These are phyloP conservation scores for Senna tora DNA, from an alignment of 306 rosid species.

Conservation along the genomic window DNA sequence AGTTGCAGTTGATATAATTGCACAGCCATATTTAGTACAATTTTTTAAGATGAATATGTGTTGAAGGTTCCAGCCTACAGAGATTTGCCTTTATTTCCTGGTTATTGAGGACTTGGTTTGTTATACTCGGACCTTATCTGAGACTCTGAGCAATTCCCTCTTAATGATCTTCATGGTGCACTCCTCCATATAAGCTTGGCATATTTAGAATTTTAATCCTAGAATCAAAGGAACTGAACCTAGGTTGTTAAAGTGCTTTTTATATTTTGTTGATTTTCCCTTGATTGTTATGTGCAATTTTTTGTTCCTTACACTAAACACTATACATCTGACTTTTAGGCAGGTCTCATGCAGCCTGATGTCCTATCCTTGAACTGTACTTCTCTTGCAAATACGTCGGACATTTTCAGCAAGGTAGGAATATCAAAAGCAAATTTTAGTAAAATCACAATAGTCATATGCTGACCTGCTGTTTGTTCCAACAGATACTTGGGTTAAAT, in stretches of 20 bases:
- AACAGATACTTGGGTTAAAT: conserved; percentile 63
- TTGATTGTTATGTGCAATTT: not conserved
- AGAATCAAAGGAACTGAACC: not conserved
- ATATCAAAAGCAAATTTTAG: not conserved
- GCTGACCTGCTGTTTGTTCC: conserved; percentile 37
- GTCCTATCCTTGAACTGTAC: conserved; percentile 73
- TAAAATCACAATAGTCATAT: conserved; percentile 1
- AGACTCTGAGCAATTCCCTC: too few relatives aligned
- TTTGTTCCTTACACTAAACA: conserved; percentile 25
- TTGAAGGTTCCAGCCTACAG: not conserved
- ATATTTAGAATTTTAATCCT: not conserved
- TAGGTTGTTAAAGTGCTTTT: too few relatives aligned
- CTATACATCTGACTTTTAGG: conserved; percentile 45
- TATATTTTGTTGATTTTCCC: not conserved
- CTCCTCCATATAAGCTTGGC: too few relatives aligned
- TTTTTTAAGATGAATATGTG: not conserved
- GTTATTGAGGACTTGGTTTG: not conserved
- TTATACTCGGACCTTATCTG: too few relatives aligned
- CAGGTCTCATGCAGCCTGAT: conserved; percentile 59
- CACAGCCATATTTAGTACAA: not conserved
- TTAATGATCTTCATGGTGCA: too few relatives aligned
- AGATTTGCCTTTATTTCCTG: not conserved
- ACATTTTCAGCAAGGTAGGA: conserved; percentile 77
- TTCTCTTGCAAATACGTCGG: conserved; percentile 69
- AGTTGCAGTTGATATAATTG: not conserved